Conservation (phyloP, 2,329 filamentous ascomycete genomes). For the Ceratocystis alfenasii region DNA sequence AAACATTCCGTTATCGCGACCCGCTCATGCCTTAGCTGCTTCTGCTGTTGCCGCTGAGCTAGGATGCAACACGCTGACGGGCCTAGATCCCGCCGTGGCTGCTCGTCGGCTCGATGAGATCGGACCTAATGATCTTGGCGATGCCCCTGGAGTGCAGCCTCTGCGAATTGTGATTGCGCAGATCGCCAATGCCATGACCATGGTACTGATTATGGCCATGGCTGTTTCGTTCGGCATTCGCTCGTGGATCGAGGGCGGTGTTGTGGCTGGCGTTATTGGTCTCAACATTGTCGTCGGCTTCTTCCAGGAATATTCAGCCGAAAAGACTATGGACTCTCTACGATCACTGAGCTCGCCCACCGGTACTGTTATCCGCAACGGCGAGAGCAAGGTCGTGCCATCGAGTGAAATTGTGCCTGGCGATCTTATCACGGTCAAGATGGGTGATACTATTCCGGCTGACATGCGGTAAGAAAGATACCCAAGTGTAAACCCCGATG, state of each 20-base stretch:
- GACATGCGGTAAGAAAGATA: slow-evolving; percentile 34
- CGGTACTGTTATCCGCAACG: slow-evolving; percentile 32
- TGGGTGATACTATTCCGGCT: slow-evolving; percentile 45
- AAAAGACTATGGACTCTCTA: slow-evolving; percentile 34
- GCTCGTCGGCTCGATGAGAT: slow-evolving; percentile 39
- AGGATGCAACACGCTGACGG: slow-evolving; percentile 40
- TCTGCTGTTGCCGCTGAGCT: slow-evolving; percentile 42
- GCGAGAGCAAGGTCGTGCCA: slow-evolving; percentile 28
- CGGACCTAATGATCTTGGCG: slow-evolving; percentile 47
- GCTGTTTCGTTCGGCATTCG: slow-evolving; percentile 39
- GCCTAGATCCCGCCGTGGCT: slow-evolving; percentile 42
- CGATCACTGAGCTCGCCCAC: slow-evolving; percentile 30
- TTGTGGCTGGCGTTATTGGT: slow-evolving; percentile 40
- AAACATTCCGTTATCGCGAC: slow-evolving; percentile 36
- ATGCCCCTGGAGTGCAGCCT: slow-evolving; percentile 38
- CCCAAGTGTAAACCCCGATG: neutral
- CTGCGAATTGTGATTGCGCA: slow-evolving; percentile 47
- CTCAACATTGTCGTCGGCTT: slow-evolving; percentile 42
- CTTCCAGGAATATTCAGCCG: slow-evolving; percentile 34
- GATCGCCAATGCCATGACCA: slow-evolving; percentile 48
- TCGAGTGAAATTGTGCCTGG: slow-evolving; percentile 41
- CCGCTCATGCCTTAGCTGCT: slow-evolving; percentile 45
- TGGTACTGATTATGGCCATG: slow-evolving; percentile 49
- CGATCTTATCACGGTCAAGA: slow-evolving; percentile 39
- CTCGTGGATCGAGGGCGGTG: slow-evolving; percentile 41